Percentiles rank a stretch among this genome's conserved stretches.
Evolutionary conservation across 106 monocot genomes (phyloP).

Genomic region (Dendrobium huoshanense): DNA sequence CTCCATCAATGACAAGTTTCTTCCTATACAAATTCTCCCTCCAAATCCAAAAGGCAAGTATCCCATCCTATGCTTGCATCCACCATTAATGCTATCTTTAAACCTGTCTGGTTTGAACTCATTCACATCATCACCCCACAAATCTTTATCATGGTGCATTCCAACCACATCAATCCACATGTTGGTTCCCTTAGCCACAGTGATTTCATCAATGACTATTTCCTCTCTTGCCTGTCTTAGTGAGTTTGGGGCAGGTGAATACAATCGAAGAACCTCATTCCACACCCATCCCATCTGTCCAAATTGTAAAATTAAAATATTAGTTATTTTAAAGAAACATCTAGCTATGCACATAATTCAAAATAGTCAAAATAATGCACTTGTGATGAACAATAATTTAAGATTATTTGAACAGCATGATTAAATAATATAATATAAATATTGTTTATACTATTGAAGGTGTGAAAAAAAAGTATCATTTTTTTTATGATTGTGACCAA

Average conservation of each 20-base stretch:
- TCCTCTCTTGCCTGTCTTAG: conserved; percentile 66
- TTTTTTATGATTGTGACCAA: too few relatives aligned
- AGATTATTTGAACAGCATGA: too few relatives aligned
- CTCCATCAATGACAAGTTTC: conserved; percentile 53
- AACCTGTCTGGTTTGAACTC: conserved; percentile 81
- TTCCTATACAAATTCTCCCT: conserved; percentile 56
- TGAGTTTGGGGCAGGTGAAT: conserved; percentile 54
- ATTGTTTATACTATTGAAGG: too few relatives aligned
- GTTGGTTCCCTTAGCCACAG: conserved; percentile 71
- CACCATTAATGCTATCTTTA: conserved; percentile 23
- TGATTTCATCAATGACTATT: conserved; percentile 19
- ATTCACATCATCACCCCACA: conserved; percentile 72
- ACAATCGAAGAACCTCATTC: conserved; percentile 54
- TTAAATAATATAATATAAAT: too few relatives aligned
- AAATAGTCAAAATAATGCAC: too few relatives aligned
- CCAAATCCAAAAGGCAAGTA: conserved; percentile 75
- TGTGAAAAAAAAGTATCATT: too few relatives aligned
- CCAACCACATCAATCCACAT: conserved; percentile 64
- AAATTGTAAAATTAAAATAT: too few relatives aligned
- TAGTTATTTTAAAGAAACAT: too few relatives aligned
- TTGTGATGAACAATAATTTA: too few relatives aligned
- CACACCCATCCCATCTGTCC: conserved; percentile 70
- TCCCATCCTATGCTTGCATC: conserved; percentile 67
- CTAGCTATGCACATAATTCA: too few relatives aligned
- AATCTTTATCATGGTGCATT: conserved; percentile 58